Evolutionary conservation across 352 stramenopile genomes (phyloP).

Genomic region (Globisporangium iwayamae): DNA sequence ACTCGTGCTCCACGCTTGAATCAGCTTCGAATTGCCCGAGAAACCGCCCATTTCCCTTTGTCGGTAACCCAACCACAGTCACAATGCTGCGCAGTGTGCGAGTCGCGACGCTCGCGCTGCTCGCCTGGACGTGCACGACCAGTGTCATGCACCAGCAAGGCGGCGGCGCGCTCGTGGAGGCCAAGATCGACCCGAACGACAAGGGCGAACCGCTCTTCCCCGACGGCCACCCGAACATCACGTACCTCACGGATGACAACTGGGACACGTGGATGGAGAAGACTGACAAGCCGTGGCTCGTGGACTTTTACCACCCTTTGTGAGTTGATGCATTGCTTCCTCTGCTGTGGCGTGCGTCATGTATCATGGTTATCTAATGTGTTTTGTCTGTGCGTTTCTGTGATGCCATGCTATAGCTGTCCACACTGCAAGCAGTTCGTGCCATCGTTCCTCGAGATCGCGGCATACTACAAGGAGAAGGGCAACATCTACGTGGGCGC

Average conservation of each 20-base stretch:
- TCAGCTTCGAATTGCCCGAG: slow-evolving; percentile 1
- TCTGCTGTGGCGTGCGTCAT: background rate
- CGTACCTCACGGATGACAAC: slow-evolving; percentile 83
- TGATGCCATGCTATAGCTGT: slow-evolving; percentile 36
- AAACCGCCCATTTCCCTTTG: background rate
- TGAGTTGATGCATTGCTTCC: slow-evolving; percentile 25
- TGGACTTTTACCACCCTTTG: slow-evolving; percentile 88
- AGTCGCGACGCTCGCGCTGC: slow-evolving; percentile 11
- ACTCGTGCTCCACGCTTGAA: slow-evolving; percentile 4
- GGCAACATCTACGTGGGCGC: slow-evolving; percentile 68
- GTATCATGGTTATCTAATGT: background rate
- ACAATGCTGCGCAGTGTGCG: slow-evolving; percentile 12
- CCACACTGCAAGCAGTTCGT: slow-evolving; percentile 81
- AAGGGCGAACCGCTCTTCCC: slow-evolving; percentile 77
- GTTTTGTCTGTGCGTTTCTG: slow-evolving; percentile 15
- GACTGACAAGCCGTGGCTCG: slow-evolving; percentile 77
- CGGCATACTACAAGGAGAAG: slow-evolving; percentile 70
- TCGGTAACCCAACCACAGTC: background rate
- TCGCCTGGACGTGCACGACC: slow-evolving; percentile 7
- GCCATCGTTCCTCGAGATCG: slow-evolving; percentile 54
- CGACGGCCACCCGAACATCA: slow-evolving; percentile 82
- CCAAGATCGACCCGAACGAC: slow-evolving; percentile 59
- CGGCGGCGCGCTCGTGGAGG: slow-evolving; percentile 15
- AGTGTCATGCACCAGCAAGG: background rate
- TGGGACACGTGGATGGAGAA: slow-evolving; percentile 68